phyloP scores from a whole-genome alignment of 2,329 filamentous ascomycete genomes.

The Ascochyta clinopodiicola region DNA sequence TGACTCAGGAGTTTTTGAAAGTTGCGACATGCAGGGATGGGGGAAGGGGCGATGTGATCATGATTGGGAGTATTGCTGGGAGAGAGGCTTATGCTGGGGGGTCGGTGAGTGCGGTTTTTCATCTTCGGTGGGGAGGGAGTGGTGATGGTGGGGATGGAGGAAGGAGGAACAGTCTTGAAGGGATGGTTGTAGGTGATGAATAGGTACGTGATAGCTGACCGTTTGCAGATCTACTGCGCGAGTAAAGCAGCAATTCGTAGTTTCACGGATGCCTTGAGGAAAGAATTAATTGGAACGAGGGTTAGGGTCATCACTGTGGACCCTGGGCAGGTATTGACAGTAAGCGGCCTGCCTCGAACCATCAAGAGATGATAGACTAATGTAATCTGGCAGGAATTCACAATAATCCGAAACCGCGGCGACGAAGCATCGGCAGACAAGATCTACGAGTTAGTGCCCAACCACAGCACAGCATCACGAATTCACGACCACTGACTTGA shows the following conservation, averaged over 20 bases:
- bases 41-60: constrained; percentile 89
- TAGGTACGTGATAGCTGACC: not conserved
- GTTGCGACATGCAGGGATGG: constrained; percentile 77
- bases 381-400: no score
- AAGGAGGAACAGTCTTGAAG: no score
- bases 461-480: no score
- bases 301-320: constrained; percentile 86
- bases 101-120: constrained; percentile 49
- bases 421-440: constrained; percentile 86
- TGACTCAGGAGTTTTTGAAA: constrained; percentile 87
- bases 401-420: constrained; percentile 80
- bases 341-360: no score
- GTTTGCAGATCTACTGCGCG: constrained; percentile 70
- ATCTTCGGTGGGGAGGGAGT: not conserved
- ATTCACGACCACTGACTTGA: constrained; percentile 6
- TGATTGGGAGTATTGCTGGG: constrained; percentile 86
- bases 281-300: constrained; percentile 77
- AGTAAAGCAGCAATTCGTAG: constrained; percentile 86
- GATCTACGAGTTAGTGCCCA: constrained; percentile 69
- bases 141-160: not conserved
- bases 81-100: constrained; percentile 82
- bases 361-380: no score
- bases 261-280: constrained; percentile 81
- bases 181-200: not conserved
- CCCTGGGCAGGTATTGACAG: constrained; percentile 86